Conservation (phyloP, 2,329 filamentous ascomycete genomes). For the Falciphora oryzae region DNA sequence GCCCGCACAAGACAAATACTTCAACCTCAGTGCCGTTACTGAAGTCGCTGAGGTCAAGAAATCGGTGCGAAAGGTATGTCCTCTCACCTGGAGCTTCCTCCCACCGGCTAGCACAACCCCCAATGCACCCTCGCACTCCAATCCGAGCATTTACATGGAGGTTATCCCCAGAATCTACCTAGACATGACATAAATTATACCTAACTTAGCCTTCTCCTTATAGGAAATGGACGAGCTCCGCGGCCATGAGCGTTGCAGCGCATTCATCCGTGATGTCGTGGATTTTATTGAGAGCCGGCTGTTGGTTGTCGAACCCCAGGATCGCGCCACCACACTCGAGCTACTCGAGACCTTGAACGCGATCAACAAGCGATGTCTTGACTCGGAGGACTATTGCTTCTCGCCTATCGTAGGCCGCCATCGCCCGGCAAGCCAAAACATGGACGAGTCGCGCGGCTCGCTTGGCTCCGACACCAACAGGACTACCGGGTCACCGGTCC, state of each 20-base stretch:
- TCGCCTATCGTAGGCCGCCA: not conserved
- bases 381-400: conserved; percentile 2
- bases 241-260: not conserved
- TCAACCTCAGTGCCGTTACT: not conserved
- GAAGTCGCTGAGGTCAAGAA: not conserved
- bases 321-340: not conserved
- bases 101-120: not conserved
- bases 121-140: not conserved
- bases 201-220: not conserved
- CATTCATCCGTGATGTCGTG: not conserved
- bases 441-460: not conserved
- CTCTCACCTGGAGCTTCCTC: not conserved
- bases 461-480: not conserved
- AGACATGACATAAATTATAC: not conserved
- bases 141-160: not conserved
- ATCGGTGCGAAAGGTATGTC: not conserved
- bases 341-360: not conserved
- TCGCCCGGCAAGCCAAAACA: no score
- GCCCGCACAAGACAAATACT: conserved; percentile 2
- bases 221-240: not conserved
- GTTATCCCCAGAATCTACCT: not conserved
- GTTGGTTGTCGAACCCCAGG: not conserved
- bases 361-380: not conserved
- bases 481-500: not conserved
- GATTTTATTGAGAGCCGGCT: not conserved